Conservation (phyloP, 495 filamentous ascomycete genomes). For the Tetracladium setigerum region DNA sequence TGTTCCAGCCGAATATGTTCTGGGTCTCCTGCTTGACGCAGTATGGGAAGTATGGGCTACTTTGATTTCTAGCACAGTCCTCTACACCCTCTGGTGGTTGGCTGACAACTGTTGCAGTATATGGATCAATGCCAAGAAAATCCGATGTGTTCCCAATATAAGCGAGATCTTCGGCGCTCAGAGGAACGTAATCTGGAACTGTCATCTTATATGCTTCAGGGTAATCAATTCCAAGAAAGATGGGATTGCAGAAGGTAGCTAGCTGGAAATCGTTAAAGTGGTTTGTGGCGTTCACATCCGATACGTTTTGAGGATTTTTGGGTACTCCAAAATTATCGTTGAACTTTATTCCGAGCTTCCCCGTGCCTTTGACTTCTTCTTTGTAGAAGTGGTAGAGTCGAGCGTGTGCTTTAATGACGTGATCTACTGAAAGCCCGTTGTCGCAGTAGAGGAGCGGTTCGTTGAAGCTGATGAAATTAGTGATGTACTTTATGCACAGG, state of each 20-base stretch:
- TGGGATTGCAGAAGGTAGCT: conserved; percentile 31
- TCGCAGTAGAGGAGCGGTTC: conserved; percentile 30
- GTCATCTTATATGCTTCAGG: conserved; percentile 23
- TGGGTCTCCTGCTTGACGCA: conserved; percentile 31
- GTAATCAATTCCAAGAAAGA: conserved; percentile 35
- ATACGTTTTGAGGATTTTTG: conserved; percentile 25
- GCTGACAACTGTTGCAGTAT: conserved; percentile 35
- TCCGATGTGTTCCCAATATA: conserved; percentile 32
- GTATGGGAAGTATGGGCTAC: conserved; percentile 28
- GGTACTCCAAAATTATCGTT: conserved; percentile 37
- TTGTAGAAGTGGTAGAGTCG: conserved; percentile 35
- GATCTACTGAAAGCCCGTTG: conserved; percentile 26
- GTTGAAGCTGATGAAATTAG: conserved; percentile 23
- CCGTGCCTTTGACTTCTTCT: conserved; percentile 30
- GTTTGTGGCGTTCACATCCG: conserved; percentile 29
- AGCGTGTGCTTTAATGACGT: conserved; percentile 33
- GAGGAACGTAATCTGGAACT: not conserved
- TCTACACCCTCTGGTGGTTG: conserved; percentile 28
- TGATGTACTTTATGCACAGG: not conserved
- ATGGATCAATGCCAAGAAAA: conserved; percentile 40
- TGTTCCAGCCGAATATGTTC: conserved; percentile 28
- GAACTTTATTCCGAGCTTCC: conserved; percentile 33
- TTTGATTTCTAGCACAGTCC: conserved; percentile 25
- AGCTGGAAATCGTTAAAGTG: conserved; percentile 35
- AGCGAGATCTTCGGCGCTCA: conserved; percentile 28